Conservation (phyloP, 2,329 filamentous ascomycete species). For the Diaporthe citrichinensis region DNA sequence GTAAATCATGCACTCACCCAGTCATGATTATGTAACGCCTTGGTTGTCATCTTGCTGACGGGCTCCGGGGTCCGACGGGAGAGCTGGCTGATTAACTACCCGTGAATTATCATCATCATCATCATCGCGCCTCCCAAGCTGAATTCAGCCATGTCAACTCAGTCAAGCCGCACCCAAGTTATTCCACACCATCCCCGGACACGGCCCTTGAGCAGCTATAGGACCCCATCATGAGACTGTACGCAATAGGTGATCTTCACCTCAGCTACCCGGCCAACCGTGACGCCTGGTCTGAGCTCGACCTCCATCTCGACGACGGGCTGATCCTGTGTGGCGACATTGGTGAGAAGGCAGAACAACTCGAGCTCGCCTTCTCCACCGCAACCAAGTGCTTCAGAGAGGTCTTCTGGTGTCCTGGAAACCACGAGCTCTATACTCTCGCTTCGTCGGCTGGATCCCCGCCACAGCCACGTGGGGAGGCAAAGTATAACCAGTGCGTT, state of each 20-base stretch:
- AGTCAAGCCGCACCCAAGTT: background rate
- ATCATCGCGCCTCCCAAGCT: background rate
- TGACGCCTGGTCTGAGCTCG: constrained; percentile 48
- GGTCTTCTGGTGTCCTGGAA: constrained; percentile 70
- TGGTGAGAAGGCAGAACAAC: constrained; percentile 53
- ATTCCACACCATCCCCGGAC: background rate
- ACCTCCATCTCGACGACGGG: constrained; percentile 52
- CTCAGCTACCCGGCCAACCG: constrained; percentile 52
- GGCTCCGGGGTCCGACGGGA: constrained; percentile 22
- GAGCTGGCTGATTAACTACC: background rate
- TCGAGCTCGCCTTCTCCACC: constrained; percentile 51
- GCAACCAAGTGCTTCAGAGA: constrained; percentile 50
- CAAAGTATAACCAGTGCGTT: constrained; percentile 69
- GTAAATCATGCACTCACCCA: background rate
- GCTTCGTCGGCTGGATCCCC: constrained; percentile 49
- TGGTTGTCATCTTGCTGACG: constrained; percentile 13
- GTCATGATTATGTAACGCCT: constrained; percentile 22
- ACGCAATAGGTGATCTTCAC: constrained; percentile 56
- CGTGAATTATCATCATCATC: background rate
- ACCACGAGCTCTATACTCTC: constrained; percentile 71
- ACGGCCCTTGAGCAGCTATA: background rate
- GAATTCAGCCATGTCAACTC: background rate
- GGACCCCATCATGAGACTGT: constrained; percentile 47
- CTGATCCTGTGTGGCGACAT: constrained; percentile 56
- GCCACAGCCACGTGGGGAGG: constrained; percentile 59